A percentile compares a stretch with the other conserved stretches of the same genome.
These are phyloP conservation scores for Xylaria curta DNA, from an alignment of 495 filamentous ascomycete genomes.

Conservation along the genomic window DNA sequence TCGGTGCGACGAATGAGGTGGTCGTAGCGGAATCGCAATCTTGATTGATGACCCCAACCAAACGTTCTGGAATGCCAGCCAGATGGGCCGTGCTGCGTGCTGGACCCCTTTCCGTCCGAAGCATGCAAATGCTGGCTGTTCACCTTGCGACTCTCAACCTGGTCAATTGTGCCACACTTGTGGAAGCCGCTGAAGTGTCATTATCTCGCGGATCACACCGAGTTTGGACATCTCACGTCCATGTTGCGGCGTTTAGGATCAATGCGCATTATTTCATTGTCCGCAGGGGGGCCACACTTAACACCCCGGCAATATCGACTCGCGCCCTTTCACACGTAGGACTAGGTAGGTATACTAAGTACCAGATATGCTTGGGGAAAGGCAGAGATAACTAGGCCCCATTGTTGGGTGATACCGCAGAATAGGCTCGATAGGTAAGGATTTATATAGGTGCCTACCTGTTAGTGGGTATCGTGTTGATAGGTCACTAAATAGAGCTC, in stretches of 20 bases:
- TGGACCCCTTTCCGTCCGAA: slow-evolving; percentile 10
- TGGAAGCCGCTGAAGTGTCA: slow-evolving; percentile 20
- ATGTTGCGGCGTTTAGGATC: slow-evolving; percentile 16
- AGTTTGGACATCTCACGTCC: not conserved
- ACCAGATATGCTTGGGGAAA: not conserved
- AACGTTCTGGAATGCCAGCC: slow-evolving; percentile 7
- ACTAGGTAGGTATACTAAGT: not conserved
- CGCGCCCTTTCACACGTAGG: not conserved
- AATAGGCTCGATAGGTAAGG: not conserved
- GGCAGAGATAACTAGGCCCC: not conserved
- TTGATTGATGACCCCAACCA: not conserved
- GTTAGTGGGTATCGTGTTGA: slow-evolving; percentile 1
- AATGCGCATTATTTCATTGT: slow-evolving; percentile 12
- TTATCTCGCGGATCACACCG: slow-evolving; percentile 14
- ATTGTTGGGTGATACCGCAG: not conserved
- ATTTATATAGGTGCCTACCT: not conserved
- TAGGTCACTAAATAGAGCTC: not conserved
- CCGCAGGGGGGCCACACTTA: slow-evolving; percentile 10
- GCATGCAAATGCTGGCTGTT: not conserved
- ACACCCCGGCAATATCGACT: slow-evolving; percentile 10
- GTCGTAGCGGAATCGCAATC: not conserved
- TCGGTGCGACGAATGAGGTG: not conserved
- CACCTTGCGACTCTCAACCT: slow-evolving; percentile 9
- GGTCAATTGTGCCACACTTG: slow-evolving; percentile 12
- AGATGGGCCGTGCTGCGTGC: slow-evolving; percentile 6